phyloP scores from a whole-genome alignment of 75 land plant genomes.

The Pinus taeda region DNA sequence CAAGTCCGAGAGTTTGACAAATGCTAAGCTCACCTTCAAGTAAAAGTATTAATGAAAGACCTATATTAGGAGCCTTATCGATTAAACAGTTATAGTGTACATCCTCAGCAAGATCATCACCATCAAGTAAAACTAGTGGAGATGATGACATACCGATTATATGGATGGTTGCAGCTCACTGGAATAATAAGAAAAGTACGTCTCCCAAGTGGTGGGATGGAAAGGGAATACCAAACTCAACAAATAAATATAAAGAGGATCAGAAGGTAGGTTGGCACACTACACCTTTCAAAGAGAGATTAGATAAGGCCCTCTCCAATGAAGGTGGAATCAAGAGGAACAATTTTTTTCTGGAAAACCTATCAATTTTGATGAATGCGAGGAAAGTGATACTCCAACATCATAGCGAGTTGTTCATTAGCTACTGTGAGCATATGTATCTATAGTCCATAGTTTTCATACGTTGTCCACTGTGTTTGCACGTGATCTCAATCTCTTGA shows the following conservation, averaged over 20 bases:
- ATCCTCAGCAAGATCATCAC: constrained; percentile 53
- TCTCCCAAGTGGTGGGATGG: constrained; percentile 66
- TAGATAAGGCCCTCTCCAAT: constrained; percentile 79
- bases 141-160: constrained; percentile 71
- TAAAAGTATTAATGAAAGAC: constrained; percentile 31
- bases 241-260: constrained; percentile 92
- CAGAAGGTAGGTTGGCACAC: constrained; percentile 90
- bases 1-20: no score
- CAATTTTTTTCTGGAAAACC: not conserved
- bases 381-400: not conserved
- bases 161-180: constrained; percentile 65
- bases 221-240: constrained; percentile 83
- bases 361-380: not conserved
- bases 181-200: constrained; percentile 27
- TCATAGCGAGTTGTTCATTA: no score
- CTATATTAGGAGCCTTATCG: constrained; percentile 62
- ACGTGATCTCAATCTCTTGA: no score
- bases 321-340: constrained; percentile 15
- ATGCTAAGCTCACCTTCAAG: constrained; percentile 10
- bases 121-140: constrained; percentile 26
- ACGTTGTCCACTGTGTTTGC: no score
- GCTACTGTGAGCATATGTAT: no score
- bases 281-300: constrained; percentile 85
- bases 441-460: no score
- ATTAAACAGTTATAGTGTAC: constrained; percentile 33